Conservation (phyloP, 139 green algal species). For the Picochlorum sp. region DNA sequence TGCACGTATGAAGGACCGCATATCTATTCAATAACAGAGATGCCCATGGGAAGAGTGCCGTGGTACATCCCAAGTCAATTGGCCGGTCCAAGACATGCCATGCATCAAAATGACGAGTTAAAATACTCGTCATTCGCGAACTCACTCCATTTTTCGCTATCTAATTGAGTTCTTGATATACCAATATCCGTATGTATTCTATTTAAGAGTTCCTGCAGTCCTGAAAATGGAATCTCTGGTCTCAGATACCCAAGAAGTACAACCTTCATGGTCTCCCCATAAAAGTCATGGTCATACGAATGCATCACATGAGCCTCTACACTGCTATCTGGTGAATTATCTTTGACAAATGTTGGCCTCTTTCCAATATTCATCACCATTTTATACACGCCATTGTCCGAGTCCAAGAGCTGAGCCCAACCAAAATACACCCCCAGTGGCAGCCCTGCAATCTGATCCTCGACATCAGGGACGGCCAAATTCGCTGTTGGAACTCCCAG, state of each 20-base stretch:
- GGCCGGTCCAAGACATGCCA: neutral
- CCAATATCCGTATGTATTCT: conserved; percentile 69
- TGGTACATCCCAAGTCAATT: neutral
- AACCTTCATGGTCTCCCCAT: conserved; percentile 42
- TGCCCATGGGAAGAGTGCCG: too few species aligned
- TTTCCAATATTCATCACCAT: conserved; percentile 90
- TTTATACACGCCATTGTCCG: conserved; percentile 56
- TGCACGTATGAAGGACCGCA: neutral
- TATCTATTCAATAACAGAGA: neutral
- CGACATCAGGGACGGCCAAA: conserved; percentile 52
- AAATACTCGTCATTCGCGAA: neutral
- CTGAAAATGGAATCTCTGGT: conserved; percentile 74
- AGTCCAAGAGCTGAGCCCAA: conserved; percentile 43
- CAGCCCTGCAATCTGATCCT: conserved; percentile 38
- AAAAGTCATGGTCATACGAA: conserved; percentile 55
- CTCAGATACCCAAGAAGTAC: conserved; percentile 65
- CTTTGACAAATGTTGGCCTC: conserved; percentile 68
- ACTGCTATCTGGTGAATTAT: conserved; percentile 9
- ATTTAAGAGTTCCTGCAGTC: conserved; percentile 52
- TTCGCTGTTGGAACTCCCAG: conserved; percentile 88
- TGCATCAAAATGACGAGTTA: neutral
- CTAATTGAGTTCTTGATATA: conserved; percentile 38
- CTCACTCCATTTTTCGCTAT: neutral
- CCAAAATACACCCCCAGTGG: conserved; percentile 86
- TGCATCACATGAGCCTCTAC: conserved; percentile 85